These are phyloP conservation scores for Fusarium concolor DNA, from an alignment of 2,329 filamentous ascomycete genomes.

Conservation along the genomic window DNA sequence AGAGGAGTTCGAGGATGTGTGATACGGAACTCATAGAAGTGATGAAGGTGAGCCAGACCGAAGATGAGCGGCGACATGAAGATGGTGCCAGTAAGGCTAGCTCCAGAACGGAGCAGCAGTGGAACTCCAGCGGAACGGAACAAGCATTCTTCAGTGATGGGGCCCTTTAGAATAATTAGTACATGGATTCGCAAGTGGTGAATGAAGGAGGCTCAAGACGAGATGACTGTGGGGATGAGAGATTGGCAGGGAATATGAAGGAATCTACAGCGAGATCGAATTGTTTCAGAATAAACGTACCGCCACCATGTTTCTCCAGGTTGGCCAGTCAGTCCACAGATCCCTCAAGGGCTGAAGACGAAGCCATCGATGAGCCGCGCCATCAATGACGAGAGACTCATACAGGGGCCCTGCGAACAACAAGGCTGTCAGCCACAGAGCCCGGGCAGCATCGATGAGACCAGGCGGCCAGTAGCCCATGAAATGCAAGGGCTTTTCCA, in stretches of 20 bases:
- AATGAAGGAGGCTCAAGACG: slow-evolving; percentile 35
- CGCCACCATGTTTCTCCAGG: slow-evolving; percentile 87
- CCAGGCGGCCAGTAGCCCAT: slow-evolving; percentile 87
- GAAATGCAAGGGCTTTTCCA: slow-evolving; percentile 68
- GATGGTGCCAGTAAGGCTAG: slow-evolving; percentile 70
- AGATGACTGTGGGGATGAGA: slow-evolving; percentile 35
- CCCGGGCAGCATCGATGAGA: slow-evolving; percentile 70
- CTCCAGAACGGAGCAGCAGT: slow-evolving; percentile 78
- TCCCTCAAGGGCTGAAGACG: slow-evolving; percentile 65
- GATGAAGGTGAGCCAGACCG: slow-evolving; percentile 92
- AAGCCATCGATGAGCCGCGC: slow-evolving; percentile 74
- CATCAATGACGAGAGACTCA: slow-evolving; percentile 79
- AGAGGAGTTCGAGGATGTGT: slow-evolving; percentile 78
- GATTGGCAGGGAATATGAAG: slow-evolving; percentile 32
- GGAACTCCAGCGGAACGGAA: slow-evolving; percentile 91
- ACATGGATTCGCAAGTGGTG: slow-evolving; percentile 39
- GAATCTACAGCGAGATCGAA: slow-evolving; percentile 19
- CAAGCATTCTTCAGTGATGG: slow-evolving; percentile 91
- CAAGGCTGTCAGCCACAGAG: slow-evolving; percentile 77
- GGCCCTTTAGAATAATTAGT: slow-evolving; percentile 66
- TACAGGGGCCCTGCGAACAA: slow-evolving; percentile 89
- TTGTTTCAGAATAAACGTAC: slow-evolving; percentile 61
- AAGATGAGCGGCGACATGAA: slow-evolving; percentile 90
- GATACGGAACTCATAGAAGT: slow-evolving; percentile 93
- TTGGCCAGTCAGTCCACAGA: slow-evolving; percentile 78